A percentile compares a stretch with the other conserved stretches of the same genome.
Evolutionary conservation across 164 flowering plant species (phyloP).

Genomic region (Hamamelis virginiana): DNA sequence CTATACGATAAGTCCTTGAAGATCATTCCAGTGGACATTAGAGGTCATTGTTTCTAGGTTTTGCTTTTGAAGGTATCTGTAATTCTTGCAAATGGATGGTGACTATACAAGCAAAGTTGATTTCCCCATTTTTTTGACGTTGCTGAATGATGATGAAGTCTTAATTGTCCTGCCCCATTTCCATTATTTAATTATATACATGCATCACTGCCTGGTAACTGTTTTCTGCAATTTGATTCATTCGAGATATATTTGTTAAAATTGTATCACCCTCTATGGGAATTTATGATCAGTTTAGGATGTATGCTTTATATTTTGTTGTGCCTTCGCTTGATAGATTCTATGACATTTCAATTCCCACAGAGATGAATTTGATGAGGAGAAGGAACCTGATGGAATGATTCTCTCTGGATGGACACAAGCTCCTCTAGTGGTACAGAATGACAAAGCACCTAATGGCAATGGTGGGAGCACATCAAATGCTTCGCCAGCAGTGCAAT

Average conservation of each 20-base stretch:
- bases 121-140: no score
- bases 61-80: no score
- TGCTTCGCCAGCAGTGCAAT: conserved; percentile 20
- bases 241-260: not conserved
- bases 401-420: conserved; percentile 81
- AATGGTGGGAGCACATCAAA: conserved; percentile 57
- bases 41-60: no score
- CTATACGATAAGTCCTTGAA: no score
- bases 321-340: not conserved
- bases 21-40: no score
- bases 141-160: no score
- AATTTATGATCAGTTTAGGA: not conserved
- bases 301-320: not conserved
- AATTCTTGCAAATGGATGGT: no score
- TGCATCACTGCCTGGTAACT: no score
- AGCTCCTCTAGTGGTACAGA: conserved; percentile 39
- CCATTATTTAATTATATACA: no score
- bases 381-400: conserved; percentile 95
- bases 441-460: conserved; percentile 23
- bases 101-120: no score
- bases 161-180: no score
- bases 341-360: not conserved
- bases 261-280: not conserved
- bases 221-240: not conserved
- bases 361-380: conserved; percentile 95